Evolutionary conservation across 1,139 yeast genomes (phyloP).

Genomic region (Trichomonascaceae sp.): DNA sequence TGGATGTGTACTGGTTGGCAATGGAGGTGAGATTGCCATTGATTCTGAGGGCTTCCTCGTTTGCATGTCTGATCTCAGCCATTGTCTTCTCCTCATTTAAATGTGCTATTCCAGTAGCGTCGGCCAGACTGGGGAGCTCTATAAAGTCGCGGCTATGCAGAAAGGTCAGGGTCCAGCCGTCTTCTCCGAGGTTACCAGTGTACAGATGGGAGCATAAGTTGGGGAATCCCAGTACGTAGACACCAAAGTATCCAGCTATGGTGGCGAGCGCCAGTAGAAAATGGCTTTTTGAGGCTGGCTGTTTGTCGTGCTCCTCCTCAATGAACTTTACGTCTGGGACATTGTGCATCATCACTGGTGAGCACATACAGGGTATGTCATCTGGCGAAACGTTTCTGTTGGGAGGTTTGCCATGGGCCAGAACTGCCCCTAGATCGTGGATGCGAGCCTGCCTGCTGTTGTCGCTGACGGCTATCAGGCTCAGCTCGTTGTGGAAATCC

Average conservation of each 20-base stretch:
- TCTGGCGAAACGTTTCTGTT: conserved; percentile 1
- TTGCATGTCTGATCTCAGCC: no score
- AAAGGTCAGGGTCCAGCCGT: conserved; percentile 43
- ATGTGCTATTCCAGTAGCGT: no score
- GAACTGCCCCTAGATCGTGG: conserved; percentile 3
- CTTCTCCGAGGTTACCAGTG: conserved; percentile 32
- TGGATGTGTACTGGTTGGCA: no score
- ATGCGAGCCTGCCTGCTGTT: conserved; percentile 30
- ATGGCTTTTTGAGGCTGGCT: background rate
- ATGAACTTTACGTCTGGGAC: conserved; percentile 44
- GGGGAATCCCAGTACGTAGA: conserved; percentile 17
- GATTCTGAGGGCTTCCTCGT: no score
- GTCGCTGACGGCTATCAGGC: conserved; percentile 41
- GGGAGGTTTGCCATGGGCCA: background rate
- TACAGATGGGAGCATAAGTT: conserved; percentile 7
- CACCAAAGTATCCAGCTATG: conserved; percentile 16
- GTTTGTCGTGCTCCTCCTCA: conserved; percentile 1
- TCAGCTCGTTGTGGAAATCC: conserved; percentile 30
- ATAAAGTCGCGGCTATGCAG: conserved; percentile 33
- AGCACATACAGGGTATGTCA: conserved; percentile 6
- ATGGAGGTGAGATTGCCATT: no score
- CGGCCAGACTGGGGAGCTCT: conserved; percentile 35
- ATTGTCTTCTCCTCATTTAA: no score
- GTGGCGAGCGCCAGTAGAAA: conserved; percentile 16
- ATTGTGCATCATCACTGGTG: conserved; percentile 40